phyloP scores from a whole-genome alignment of 192 early-diverging fungal genomes.

The Hyaloraphidium curvatum region DNA sequence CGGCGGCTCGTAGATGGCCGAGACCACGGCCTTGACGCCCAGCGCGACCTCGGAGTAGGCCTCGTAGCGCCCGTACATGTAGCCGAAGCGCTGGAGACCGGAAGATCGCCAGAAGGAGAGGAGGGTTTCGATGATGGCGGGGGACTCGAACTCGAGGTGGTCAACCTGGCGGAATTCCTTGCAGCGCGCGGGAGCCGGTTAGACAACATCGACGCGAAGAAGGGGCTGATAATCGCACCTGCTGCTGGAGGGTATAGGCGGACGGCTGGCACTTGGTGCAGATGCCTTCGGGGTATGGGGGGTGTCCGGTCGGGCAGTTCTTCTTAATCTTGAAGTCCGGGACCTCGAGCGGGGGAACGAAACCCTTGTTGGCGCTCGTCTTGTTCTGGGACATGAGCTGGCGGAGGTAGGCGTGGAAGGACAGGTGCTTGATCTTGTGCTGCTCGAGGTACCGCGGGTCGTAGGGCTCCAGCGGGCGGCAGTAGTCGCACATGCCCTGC shows the following conservation, averaged over 20 bases:
- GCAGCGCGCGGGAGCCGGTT: background rate
- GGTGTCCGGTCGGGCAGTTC: conserved; percentile 58
- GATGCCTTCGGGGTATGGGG: conserved; percentile 81
- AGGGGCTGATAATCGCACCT: conserved; percentile 15
- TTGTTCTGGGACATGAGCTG: conserved; percentile 47
- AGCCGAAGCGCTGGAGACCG: conserved; percentile 82
- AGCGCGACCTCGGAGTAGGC: conserved; percentile 77
- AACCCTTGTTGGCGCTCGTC: conserved; percentile 27
- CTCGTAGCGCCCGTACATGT: conserved; percentile 81
- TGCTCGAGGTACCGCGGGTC: conserved; percentile 69
- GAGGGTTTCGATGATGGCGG: conserved; percentile 60
- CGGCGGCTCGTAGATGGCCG: conserved; percentile 82
- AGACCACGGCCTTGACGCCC: conserved; percentile 89
- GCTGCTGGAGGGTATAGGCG: conserved; percentile 69
- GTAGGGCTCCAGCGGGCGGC: conserved; percentile 81
- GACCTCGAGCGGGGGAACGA: conserved; percentile 69
- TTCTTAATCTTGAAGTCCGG: conserved; percentile 56
- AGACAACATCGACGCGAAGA: background rate
- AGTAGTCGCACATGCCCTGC: conserved; percentile 85
- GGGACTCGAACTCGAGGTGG: conserved; percentile 82
- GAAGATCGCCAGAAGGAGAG: conserved; percentile 71
- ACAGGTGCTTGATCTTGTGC: conserved; percentile 94
- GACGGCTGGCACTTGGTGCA: conserved; percentile 96
- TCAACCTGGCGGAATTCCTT: conserved; percentile 87
- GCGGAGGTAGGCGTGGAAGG: conserved; percentile 78